Evolutionary conservation across 1,284 basidiomycete genomes (phyloP), one percentile per base, ranked within the genome.

Genomic region (Ganoderma sp.): DNA sequence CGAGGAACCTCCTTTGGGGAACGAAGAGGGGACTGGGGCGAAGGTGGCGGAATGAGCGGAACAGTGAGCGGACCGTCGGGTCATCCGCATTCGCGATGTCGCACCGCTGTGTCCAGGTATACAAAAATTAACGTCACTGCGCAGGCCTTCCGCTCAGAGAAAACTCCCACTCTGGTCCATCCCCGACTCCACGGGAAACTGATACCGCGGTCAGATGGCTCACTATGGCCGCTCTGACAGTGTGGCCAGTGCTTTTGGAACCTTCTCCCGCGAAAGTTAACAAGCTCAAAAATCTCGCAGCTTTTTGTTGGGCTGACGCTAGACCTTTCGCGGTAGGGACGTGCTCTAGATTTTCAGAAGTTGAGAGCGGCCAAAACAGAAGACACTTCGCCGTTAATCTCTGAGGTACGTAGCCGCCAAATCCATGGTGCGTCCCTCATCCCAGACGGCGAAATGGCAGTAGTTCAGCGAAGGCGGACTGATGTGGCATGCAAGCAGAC

Each of bases 1-100:
- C 43, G 75, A 73, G 10, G 76, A 82, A 64, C 81, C 84, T 14
- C 80, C 78, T 19, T 60, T 75, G 37, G 81, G 78, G 52, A 83
- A 85, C 71, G 74, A 75, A 32, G 73, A 75, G 3, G 75, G 77
- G 42, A 72, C 73, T 19, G 64, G n/a, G 22, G 56, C n/a, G n/a
- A 56, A 48, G 34, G 64, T 8, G 15, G 45, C 15, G 50, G 50
- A 25, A 10, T 15, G 43, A 3, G 32, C 10, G 50, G 56, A 32
- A 19, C 34, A 42, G 15, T 65, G 60, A 56, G 39, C 63, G 54
- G 52, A 28, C 63, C 15, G 19, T 64, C 17, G 17, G 42, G 19
- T 57, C 12, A 39, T n/a, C 52, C 32, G 62, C 14, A 39, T 34
- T 42, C 32, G 61, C 34, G 45, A n/a, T 39, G 22, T 22, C n/a